These are phyloP conservation scores for Forsythia suspensa DNA, from an alignment of 257 asterid species.

Conservation along the genomic window DNA sequence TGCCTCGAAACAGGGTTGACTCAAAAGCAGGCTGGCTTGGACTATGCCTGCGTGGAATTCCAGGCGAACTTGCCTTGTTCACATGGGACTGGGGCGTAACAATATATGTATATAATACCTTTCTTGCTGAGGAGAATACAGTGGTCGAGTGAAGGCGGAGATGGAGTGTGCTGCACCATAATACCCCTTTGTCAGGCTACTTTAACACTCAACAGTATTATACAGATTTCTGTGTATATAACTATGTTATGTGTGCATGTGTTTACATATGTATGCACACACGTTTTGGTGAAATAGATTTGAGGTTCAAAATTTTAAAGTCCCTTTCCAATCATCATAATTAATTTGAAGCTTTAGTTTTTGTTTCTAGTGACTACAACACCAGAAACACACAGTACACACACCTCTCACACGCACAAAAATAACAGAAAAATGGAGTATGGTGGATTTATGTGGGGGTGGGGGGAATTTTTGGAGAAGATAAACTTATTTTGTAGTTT, in stretches of 20 bases:
- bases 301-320: not conserved
- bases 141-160: conserved; percentile 35
- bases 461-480: too few relatives aligned
- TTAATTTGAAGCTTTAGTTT: conserved; percentile 19
- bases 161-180: conserved; percentile 20
- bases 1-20: too few relatives aligned
- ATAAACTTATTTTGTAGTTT: too few relatives aligned
- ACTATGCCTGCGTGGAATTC: too few relatives aligned
- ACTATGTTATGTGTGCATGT: conserved; percentile 9
- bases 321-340: conserved; percentile 21
- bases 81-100: too few relatives aligned
- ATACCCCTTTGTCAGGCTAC: not conserved
- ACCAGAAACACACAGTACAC: conserved; percentile 13
- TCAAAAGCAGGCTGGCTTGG: too few relatives aligned
- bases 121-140: too few relatives aligned
- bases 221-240: conserved; percentile 2
- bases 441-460: too few relatives aligned
- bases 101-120: too few relatives aligned
- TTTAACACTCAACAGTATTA: not conserved
- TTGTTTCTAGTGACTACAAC: conserved; percentile 18
- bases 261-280: not conserved
- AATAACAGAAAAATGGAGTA: conserved; percentile 28
- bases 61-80: too few relatives aligned
- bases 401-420: conserved; percentile 6
- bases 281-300: not conserved